Conservation (phyloP, 2,329 filamentous ascomycete species). For the Zymoseptoria tritici region DNA sequence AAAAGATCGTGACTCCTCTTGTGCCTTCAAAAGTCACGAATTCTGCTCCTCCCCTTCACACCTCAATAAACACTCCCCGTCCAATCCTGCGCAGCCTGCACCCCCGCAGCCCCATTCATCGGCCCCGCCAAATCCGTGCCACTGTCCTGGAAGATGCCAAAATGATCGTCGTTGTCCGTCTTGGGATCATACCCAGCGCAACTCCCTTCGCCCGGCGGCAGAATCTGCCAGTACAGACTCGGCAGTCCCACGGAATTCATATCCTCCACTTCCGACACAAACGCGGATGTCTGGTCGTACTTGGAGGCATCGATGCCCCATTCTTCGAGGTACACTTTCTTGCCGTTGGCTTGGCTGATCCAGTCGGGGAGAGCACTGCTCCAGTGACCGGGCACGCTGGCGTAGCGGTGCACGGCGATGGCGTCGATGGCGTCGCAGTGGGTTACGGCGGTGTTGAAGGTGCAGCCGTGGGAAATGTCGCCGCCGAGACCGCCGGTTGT, state of each 20-base stretch:
- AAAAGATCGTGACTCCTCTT: too few species aligned
- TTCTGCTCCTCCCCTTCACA: neutral
- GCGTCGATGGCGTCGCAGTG: conserved; percentile 8
- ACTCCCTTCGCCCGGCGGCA: neutral
- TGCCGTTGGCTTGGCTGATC: conserved; percentile 4
- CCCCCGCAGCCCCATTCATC: neutral
- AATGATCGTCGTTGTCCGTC: neutral
- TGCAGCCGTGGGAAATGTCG: conserved; percentile 7
- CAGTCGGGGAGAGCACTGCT: conserved; percentile 1
- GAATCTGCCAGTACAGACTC: conserved; percentile 6
- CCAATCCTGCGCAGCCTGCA: conserved; percentile 3
- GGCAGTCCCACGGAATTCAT: conserved; percentile 6
- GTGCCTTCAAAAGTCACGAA: too few species aligned
- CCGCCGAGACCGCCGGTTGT: conserved; percentile 9
- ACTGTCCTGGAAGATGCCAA: neutral
- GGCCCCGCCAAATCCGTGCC: conserved; percentile 1
- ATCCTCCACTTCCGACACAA: conserved; percentile 1
- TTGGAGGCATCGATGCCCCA: conserved; percentile 5
- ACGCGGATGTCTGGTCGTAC: conserved; percentile 2
- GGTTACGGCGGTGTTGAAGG: conserved; percentile 3
- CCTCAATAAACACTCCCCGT: conserved; percentile 5
- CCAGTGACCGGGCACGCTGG: conserved; percentile 1
- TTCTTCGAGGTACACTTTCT: conserved; percentile 8
- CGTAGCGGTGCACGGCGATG: conserved; percentile 8
- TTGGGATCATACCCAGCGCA: neutral